Conservation (phyloP, 2,329 filamentous ascomycete genomes). For the Fusarium udum region DNA sequence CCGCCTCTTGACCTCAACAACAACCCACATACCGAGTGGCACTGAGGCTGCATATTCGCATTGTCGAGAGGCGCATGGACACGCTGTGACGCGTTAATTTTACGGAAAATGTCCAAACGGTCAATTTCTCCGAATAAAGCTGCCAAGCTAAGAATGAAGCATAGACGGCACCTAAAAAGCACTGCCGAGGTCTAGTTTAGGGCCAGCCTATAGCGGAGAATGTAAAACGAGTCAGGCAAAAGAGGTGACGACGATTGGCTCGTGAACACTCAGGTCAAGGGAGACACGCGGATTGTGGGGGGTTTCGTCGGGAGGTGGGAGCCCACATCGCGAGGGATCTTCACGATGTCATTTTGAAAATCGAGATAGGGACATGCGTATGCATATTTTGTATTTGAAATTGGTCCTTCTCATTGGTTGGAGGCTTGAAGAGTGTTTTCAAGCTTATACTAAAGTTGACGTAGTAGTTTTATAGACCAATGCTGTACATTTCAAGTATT, state of each 20-base stretch:
- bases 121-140: not conserved
- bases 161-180: constrained; percentile 6
- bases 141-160: constrained; percentile 11
- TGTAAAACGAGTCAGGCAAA: constrained; percentile 2
- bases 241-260: constrained; percentile 7
- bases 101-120: not conserved
- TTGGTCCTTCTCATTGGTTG: not conserved
- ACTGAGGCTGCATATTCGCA: not conserved
- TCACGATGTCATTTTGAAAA: not conserved
- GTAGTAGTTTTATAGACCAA: not conserved
- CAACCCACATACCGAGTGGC: constrained; percentile 8
- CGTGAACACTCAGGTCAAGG: not conserved
- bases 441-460: not conserved
- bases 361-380: not conserved
- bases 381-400: not conserved
- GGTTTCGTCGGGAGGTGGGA: not conserved
- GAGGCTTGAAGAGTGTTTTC: not conserved
- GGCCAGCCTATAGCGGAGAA: constrained; percentile 1
- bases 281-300: constrained; percentile 1
- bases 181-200: constrained; percentile 4
- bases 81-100: constrained; percentile 13
- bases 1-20: not conserved
- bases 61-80: not conserved
- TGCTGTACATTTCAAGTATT: not conserved
- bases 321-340: constrained; percentile 21